These are phyloP conservation scores for Irpex rosettiformis DNA, from an alignment of 1,284 basidiomycete species.

Conservation along the genomic window DNA sequence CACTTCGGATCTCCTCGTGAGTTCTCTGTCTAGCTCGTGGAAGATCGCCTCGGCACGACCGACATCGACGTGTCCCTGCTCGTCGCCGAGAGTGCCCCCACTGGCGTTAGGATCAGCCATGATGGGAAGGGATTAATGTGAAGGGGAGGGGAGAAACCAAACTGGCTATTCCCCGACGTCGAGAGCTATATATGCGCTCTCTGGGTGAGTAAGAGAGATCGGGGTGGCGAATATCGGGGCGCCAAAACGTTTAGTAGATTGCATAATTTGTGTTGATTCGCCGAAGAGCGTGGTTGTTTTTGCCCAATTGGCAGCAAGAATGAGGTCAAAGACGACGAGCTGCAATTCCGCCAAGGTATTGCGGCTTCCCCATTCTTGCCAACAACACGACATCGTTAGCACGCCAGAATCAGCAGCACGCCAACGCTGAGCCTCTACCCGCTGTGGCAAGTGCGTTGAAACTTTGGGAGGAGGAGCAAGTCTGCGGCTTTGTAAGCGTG, in stretches of 20 bases:
- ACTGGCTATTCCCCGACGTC: background rate
- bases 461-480: too few species aligned
- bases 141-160: background rate
- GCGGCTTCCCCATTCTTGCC: too few species aligned
- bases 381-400: too few species aligned
- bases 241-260: constrained; percentile 2
- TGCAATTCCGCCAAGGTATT: too few species aligned
- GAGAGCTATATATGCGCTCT: background rate
- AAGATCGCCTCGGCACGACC: constrained; percentile 49
- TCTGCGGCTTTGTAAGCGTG: too few species aligned
- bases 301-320: too few species aligned
- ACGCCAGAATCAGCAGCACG: too few species aligned
- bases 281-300: background rate
- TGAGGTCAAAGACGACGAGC: background rate
- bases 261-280: background rate
- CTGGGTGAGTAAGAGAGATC: background rate
- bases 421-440: too few species aligned
- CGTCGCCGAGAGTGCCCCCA: constrained; percentile 26
- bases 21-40: constrained; percentile 43
- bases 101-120: constrained; percentile 30
- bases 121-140: constrained; percentile 4
- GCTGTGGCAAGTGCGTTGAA: too few species aligned
- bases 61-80: constrained; percentile 37
- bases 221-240: background rate
- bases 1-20: constrained; percentile 26